Evolutionary conservation across 2,329 filamentous ascomycete species (phyloP).

Genomic region (Ciborinia camelliae): DNA sequence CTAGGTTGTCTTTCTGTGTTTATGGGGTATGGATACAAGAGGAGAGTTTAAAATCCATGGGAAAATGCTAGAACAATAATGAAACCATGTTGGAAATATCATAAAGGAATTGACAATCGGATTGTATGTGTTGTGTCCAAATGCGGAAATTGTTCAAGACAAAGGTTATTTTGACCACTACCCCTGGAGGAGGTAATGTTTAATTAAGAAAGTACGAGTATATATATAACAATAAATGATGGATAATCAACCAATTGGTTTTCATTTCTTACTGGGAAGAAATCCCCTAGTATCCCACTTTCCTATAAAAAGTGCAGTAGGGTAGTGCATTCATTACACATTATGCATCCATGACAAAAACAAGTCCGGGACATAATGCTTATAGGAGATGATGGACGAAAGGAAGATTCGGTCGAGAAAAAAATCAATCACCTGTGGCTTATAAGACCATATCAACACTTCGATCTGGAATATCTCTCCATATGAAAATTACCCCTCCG

Average conservation of each 20-base stretch:
- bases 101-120: background rate
- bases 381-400: background rate
- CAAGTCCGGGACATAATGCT: background rate
- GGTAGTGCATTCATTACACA: background rate
- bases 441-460: background rate
- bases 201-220: background rate
- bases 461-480: too few species aligned
- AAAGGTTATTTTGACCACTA: background rate
- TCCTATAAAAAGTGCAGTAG: background rate
- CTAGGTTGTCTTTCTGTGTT: too few species aligned
- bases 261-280: background rate
- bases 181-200: background rate
- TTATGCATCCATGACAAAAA: background rate
- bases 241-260: background rate
- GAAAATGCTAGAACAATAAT: too few species aligned
- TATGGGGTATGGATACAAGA: too few species aligned
- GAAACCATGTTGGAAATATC: background rate
- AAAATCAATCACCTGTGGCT: background rate
- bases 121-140: background rate
- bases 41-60: too few species aligned
- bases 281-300: background rate
- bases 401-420: background rate
- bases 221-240: background rate
- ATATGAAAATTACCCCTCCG: too few species aligned
- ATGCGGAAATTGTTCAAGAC: background rate